These are phyloP conservation scores for Leccinum pachyderme DNA, from an alignment of 1,284 basidiomycete genomes.

Conservation along the genomic window DNA sequence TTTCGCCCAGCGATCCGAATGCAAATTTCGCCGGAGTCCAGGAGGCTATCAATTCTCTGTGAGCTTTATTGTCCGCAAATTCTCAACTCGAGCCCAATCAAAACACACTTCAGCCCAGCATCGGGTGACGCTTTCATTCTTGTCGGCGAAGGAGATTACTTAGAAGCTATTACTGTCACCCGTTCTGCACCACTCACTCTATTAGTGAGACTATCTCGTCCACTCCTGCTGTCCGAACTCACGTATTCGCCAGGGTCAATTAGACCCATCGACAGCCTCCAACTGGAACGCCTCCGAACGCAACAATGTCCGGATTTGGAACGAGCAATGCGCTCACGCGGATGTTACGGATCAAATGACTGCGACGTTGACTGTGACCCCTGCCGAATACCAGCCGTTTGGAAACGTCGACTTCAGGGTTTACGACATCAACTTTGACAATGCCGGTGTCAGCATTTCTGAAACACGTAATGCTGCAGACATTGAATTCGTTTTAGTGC, in stretches of 20 bases:
- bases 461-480: background rate
- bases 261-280: conserved; percentile 32
- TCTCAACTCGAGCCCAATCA: background rate
- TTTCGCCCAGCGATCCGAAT: conserved; percentile 46
- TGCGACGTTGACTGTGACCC: conserved; percentile 52
- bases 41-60: conserved; percentile 54
- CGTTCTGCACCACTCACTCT: conserved; percentile 53
- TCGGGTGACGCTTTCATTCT: conserved; percentile 47
- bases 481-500: conserved; percentile 37
- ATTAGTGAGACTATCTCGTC: conserved; percentile 36
- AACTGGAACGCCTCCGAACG: conserved; percentile 36
- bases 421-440: conserved; percentile 68
- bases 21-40: conserved; percentile 52
- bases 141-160: conserved; percentile 61
- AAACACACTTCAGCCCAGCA: conserved; percentile 36
- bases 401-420: conserved; percentile 60
- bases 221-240: background rate
- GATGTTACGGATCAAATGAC: conserved; percentile 53
- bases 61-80: background rate
- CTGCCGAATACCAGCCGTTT: conserved; percentile 48
- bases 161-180: conserved; percentile 58
- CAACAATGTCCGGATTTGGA: conserved; percentile 56
- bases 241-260: conserved; percentile 45
- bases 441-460: conserved; percentile 50
- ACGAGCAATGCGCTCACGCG: conserved; percentile 43